Base-by-base conservation (phyloP, 1,284 basidiomycete species). In the Amylostereum chailletii region DNA sequence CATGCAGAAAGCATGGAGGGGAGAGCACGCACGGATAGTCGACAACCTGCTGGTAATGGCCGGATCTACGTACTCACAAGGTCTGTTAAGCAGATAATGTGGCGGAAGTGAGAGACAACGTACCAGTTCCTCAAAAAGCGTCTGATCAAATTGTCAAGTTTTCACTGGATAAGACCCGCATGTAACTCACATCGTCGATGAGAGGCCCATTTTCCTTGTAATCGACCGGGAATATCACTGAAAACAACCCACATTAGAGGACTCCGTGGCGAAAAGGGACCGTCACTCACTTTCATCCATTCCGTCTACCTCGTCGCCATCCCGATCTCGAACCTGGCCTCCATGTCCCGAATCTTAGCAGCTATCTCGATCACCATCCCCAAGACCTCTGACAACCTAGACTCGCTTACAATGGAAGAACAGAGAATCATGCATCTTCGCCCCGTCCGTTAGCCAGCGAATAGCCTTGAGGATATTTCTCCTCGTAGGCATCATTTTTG, bases 401-500 rank as follows among this genome's bases (percentile, higher is more conserved):
- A 26, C 6, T 64, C 79, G 48, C 19, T 8, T 60, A 85, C 85
- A 94, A 58, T 94, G 91, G 64, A 94, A 87, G 65, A 94, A 92
- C 9, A 95, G 67, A 0, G 90, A 85, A 65, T 94, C 93, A 55
- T 94, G 76, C 5, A 77, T 71, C 34, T 72, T 70, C 1, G 92
- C 91, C 52, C 74, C 81, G 26, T 71, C 65, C 5, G 94, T 87
- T 10, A 95, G 77, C 92, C 92, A 94, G 41, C 71, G 72, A 87
- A 94, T 92, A 1, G 83, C 90, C 19, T 76, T 72, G 10, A 90
- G 63, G 55, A 96, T 91, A 63, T 95, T 96, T 51, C 67, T 67
- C 48, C 76, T 72, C 0, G 90, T 94, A 0, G 92, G 93, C 34
- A 75, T 69, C 47, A 76, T 69, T 38, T 81, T 72, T 8, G 76